Evolutionary conservation across 202 grass and related monocot genomes (phyloP).

Genomic region (Saccharum hybrid): DNA sequence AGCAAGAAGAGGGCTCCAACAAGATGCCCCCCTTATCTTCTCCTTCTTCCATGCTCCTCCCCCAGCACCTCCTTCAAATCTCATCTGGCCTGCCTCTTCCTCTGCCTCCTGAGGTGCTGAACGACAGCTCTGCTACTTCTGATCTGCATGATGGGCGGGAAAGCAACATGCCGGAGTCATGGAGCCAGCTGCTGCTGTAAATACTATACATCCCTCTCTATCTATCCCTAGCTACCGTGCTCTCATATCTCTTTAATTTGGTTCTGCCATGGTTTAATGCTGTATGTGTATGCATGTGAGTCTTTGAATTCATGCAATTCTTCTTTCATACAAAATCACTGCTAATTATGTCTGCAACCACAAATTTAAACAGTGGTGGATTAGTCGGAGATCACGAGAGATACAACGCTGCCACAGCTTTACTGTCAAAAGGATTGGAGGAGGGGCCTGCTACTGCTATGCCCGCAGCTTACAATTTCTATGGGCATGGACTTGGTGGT

Average conservation of each 20-base stretch:
- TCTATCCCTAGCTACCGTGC: not conserved
- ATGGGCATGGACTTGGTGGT: constrained; percentile 34
- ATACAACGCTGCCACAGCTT: constrained; percentile 40
- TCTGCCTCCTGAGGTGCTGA: constrained; percentile 24
- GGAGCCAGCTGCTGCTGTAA: constrained; percentile 74
- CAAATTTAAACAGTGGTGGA: constrained; percentile 41
- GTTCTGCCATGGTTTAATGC: not conserved
- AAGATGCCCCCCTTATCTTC: constrained; percentile 51
- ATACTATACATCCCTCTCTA: constrained; percentile 20
- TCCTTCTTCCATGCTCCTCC: constrained; percentile 45
- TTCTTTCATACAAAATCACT: no score
- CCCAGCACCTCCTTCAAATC: constrained; percentile 35
- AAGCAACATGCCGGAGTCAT: constrained; percentile 57
- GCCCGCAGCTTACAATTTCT: constrained; percentile 45
- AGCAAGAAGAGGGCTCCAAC: constrained; percentile 33
- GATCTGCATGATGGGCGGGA: constrained; percentile 48
- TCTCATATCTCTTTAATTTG: constrained; percentile 4
- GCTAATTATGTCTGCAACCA: constrained; percentile 10
- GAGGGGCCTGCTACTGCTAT: constrained; percentile 42
- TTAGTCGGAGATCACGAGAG: constrained; percentile 44
- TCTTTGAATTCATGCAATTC: not conserved
- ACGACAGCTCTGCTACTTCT: not conserved
- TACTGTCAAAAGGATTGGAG: constrained; percentile 41
- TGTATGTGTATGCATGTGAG: not conserved
- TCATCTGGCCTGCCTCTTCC: constrained; percentile 23